phyloP scores from a whole-genome alignment of 176 grass and related monocot genomes.

The Sorghum bicolor region DNA sequence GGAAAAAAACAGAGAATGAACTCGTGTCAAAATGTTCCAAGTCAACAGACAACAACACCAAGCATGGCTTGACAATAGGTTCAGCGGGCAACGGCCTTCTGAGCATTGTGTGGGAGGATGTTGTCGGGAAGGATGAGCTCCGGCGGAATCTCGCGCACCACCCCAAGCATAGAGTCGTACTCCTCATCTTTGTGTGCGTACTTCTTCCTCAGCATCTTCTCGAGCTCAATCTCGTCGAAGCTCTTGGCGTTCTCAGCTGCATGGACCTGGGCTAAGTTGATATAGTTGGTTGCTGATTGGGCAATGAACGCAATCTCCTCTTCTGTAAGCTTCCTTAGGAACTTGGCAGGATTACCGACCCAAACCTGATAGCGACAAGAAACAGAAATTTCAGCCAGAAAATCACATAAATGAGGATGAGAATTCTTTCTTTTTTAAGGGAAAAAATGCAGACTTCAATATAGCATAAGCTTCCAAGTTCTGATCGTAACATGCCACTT shows the following conservation, averaged over 20 bases:
- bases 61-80: neutral
- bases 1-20: conserved; percentile 43
- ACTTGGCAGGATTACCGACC: conserved; percentile 96
- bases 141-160: conserved; percentile 70
- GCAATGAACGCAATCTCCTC: conserved; percentile 80
- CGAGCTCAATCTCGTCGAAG: conserved; percentile 87
- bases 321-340: conserved; percentile 91
- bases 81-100: conserved; percentile 53
- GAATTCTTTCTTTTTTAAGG: neutral
- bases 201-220: conserved; percentile 90
- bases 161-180: conserved; percentile 87
- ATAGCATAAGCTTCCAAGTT: neutral
- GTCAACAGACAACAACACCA: conserved; percentile 40
- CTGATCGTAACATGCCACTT: neutral
- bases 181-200: conserved; percentile 73
- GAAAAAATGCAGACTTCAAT: neutral
- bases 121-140: conserved; percentile 80
- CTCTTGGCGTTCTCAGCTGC: conserved; percentile 82
- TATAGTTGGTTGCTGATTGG: conserved; percentile 78
- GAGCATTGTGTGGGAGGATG: conserved; percentile 61
- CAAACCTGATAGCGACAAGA: conserved; percentile 58
- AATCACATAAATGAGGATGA: neutral
- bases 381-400: neutral
- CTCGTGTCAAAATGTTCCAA: conserved; percentile 39
- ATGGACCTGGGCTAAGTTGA: conserved; percentile 90